Evolutionary conservation across 2,329 filamentous ascomycete species (phyloP), one percentile per base, ranked within the genome.

Genomic region (Ophiobolus disseminans): DNA sequence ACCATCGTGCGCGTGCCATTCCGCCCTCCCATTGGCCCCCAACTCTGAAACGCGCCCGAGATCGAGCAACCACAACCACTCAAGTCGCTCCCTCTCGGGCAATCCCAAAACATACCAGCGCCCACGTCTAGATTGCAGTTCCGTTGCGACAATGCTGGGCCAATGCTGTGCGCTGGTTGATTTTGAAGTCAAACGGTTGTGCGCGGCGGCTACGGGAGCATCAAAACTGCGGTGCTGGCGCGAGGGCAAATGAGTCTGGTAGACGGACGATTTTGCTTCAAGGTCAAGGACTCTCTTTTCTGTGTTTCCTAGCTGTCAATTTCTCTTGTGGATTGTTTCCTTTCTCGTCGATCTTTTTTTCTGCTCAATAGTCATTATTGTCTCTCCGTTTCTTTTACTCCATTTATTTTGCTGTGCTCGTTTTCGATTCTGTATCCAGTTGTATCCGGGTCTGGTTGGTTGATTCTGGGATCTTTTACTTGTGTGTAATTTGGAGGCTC

Each of bases 121-220:
- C 50, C n/a, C 55, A 62, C 58, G 44, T 61, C 46, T 31, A 62
- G 59, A 60, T 53, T 62, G 48, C 56, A 59, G 53, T 52, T n/a
- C 53, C 23, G 30, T 43, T 47, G 53, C 56, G 55, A 53, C 45
- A 52, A 64, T 62, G 60, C 60, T 66, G 45, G 56, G 58, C 71
- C 71, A 73, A 62, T 73, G 45, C 62, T 55, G 53, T 57, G 25
- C 42, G 26, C 25, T 30, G 40, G 45, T 42, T 59, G 65, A 64
- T 69, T 63, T 61, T 63, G 36, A 60, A 48, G 54, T 66, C 68
- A 73, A 71, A 73, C 70, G 62, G 66, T 65, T 62, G 55, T 60
- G n/a, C 65, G 62, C 53, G 54, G 71, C 69, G 71, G 63, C 68
- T 73, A 73, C 57, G 54, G 46, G 58, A 65, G 63, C 70, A 61